Base-by-base conservation (phyloP, 2,329 filamentous ascomycete genomes). In the Pseudogymnoascus sp. region DNA sequence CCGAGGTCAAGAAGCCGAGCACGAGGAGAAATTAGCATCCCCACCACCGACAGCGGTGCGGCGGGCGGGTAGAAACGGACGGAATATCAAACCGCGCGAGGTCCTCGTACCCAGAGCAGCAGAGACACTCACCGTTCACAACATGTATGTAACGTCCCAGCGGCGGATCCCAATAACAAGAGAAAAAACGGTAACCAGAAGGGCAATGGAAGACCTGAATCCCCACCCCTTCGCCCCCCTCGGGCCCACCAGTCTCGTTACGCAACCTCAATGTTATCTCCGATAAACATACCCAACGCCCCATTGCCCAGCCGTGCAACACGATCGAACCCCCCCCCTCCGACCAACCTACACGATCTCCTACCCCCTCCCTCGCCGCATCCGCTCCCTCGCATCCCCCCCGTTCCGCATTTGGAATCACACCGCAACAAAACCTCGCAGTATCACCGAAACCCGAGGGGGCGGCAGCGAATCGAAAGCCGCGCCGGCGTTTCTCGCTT, bases 1-100 rank as follows among this genome's bases (percentile, higher is more conserved):
- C 15, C 50, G 29, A 56, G 50, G 50, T 56, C 50, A 33, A 33
- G 50, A 33, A 56, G 7, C 13, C 29, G n/a, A 56, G 50, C n/a
- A 21, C 17, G 50, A 56, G 17, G n/a, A 56, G 50, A 56, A 33
- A 21, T 56, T 56, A 56, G 50, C 29, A 56, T 33, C n/a, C 11
- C 29, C 13, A 56, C 50, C 50, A 56, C 29, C 50, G 26, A 56
- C 50, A 56, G 50, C 50, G 50, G 50, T 56, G 50, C 50, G 50
- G 26, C 26, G 26, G 26, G 3, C 29, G 50, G 50, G 29, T 56
- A 56, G n/a, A 33, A 53, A 53, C 26, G 26, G 46, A 56, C 50
- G 29, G 50, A 56, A 56, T 56, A 56, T 56, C 26, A 56, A 44
- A 56, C n/a, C 29, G 50, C 50, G 50, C 50, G 29, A 21, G 50